phyloP scores from a whole-genome alignment of 768 basidiomycete genomes.

The Scleroderma citrinum region DNA sequence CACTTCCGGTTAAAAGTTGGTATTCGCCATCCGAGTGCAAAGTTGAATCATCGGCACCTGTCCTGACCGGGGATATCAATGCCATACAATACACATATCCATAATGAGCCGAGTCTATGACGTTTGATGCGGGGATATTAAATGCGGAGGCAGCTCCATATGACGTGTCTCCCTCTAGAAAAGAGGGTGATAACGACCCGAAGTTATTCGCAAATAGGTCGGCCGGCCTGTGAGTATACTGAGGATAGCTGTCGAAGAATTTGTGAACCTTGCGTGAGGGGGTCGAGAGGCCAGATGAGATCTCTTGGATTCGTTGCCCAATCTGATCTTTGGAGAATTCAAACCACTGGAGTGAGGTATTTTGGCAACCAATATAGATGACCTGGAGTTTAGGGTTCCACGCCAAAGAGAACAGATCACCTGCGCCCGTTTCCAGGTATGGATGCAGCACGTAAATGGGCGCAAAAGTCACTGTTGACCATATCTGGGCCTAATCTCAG shows the following conservation, averaged over 20 bases:
- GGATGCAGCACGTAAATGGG: conserved; percentile 72
- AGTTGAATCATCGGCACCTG: conserved; percentile 29
- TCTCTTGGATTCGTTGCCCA: conserved; percentile 2
- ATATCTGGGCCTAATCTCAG: conserved; percentile 47
- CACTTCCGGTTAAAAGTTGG: conserved; percentile 78
- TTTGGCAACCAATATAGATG: conserved; percentile 85
- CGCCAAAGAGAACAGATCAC: conserved; percentile 80
- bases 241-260: conserved; percentile 89
- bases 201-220: conserved; percentile 63
- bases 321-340: conserved; percentile 38
- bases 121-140: conserved; percentile 59
- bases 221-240: conserved; percentile 59
- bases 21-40: conserved; percentile 20
- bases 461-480: conserved; percentile 66
- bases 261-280: conserved; percentile 62
- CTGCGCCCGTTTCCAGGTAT: conserved; percentile 72
- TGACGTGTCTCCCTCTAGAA: conserved; percentile 26
- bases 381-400: conserved; percentile 69
- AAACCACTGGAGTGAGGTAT: conserved; percentile 90
- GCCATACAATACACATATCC: conserved; percentile 91
- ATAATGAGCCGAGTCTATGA: conserved; percentile 86
- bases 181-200: conserved; percentile 24
- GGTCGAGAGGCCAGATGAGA: conserved; percentile 29
- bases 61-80: conserved; percentile 36
- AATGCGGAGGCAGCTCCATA: conserved; percentile 27